phyloP scores from a whole-genome alignment of 1,284 basidiomycete genomes.

The Fomitiporia mediterranea region DNA sequence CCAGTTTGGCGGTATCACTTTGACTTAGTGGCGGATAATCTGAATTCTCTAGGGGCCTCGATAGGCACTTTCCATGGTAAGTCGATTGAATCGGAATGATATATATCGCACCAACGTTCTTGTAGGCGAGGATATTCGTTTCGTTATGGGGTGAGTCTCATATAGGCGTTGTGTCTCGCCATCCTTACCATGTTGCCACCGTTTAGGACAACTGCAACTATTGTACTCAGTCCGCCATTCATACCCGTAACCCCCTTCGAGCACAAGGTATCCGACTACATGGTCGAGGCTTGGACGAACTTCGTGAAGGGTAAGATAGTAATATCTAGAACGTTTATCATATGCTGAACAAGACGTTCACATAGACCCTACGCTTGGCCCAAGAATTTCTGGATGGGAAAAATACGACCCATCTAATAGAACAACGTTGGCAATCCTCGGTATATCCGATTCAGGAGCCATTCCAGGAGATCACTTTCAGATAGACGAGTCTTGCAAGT shows the following conservation, averaged over 20 bases:
- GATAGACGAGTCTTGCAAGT: constrained; percentile 25
- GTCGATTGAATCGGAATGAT: neutral
- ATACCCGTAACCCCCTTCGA: constrained; percentile 36
- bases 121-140: constrained; percentile 34
- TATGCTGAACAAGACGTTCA: neutral
- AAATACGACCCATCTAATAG: constrained; percentile 26
- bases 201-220: constrained; percentile 22
- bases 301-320: constrained; percentile 39
- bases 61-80: constrained; percentile 40
- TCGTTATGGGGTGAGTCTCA: constrained; percentile 35
- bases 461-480: constrained; percentile 25
- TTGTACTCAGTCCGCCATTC: constrained; percentile 26
- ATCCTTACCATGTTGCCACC: neutral
- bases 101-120: neutral
- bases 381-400: constrained; percentile 28
- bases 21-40: constrained; percentile 38
- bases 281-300: constrained; percentile 43
- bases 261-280: constrained; percentile 36
- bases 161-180: neutral
- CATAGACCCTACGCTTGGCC: constrained; percentile 28
- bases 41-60: constrained; percentile 37
- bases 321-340: neutral
- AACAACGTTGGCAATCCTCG: constrained; percentile 27
- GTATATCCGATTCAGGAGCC: constrained; percentile 25
- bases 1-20: constrained; percentile 42